Percentiles rank a stretch among this genome's conserved stretches.
Evolutionary conservation across 2,329 filamentous ascomycete species (phyloP).

Genomic region (Trichoderma sp.): DNA sequence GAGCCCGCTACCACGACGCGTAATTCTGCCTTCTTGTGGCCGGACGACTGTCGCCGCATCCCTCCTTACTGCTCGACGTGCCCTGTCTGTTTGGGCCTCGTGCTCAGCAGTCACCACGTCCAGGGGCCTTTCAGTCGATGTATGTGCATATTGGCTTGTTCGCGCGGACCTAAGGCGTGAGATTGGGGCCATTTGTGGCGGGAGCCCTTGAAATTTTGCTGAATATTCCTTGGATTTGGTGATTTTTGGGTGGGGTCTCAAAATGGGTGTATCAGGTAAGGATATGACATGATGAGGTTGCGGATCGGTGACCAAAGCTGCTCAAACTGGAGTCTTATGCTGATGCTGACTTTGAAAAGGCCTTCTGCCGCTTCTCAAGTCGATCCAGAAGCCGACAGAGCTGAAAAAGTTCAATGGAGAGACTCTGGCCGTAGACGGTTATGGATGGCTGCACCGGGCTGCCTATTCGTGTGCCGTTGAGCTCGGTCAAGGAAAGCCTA

Average conservation of each 20-base stretch:
- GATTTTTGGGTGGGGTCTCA: slow-evolving; percentile 15
- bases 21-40: background rate
- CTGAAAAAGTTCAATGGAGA: slow-evolving; percentile 85
- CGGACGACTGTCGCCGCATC: background rate
- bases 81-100: slow-evolving; percentile 8
- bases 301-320: background rate
- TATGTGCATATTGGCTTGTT: background rate
- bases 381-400: slow-evolving; percentile 85
- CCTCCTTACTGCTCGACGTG: background rate
- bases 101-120: slow-evolving; percentile 16
- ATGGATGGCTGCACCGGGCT: slow-evolving; percentile 96
- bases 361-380: slow-evolving; percentile 87
- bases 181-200: background rate
- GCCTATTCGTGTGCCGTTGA: slow-evolving; percentile 88
- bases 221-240: background rate
- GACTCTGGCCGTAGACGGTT: slow-evolving; percentile 91
- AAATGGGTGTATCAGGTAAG: slow-evolving; percentile 41
- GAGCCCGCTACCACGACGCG: slow-evolving; percentile 2
- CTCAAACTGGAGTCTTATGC: background rate
- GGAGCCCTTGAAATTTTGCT: background rate
- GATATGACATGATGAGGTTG: background rate
- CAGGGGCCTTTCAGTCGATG: background rate
- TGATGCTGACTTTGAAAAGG: slow-evolving; percentile 50
- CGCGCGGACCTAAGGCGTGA: background rate
- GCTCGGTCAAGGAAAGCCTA: slow-evolving; percentile 83